phyloP scores from a whole-genome alignment of 345 rosid genomes.

The Sonneratia caseolaris region DNA sequence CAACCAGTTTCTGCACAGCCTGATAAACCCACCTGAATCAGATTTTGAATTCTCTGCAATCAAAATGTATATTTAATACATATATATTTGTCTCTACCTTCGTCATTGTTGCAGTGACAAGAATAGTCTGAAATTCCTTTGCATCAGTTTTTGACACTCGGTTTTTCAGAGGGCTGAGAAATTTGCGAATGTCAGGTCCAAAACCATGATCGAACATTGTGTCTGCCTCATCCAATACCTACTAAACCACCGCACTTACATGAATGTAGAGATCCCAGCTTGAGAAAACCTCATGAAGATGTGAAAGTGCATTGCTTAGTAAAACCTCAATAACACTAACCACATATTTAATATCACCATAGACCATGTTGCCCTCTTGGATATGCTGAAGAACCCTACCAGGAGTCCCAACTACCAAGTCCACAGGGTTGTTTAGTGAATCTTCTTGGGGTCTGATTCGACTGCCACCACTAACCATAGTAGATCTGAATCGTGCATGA shows the following conservation, averaged over 20 bases:
- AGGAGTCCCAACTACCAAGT: conserved; percentile 94
- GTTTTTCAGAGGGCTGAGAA: conserved; percentile 69
- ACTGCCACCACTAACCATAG: conserved; percentile 88
- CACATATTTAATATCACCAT: conserved; percentile 81
- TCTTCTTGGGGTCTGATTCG: conserved; percentile 85
- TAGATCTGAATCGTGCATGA: conserved; percentile 83
- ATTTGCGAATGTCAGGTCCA: conserved; percentile 91
- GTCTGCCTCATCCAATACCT: conserved; percentile 98
- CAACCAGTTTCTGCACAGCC: conserved; percentile 88
- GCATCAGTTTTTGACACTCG: conserved; percentile 58
- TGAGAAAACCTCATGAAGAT: background rate
- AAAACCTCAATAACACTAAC: conserved; percentile 22
- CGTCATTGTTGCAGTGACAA: conserved; percentile 91
- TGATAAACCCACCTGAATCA: conserved; percentile 14
- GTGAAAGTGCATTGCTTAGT: background rate
- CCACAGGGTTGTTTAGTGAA: conserved; percentile 68
- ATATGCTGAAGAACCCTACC: conserved; percentile 95
- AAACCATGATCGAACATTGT: conserved; percentile 98
- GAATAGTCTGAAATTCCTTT: conserved; percentile 72
- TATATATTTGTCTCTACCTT: conserved; percentile 26
- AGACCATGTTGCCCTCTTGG: conserved; percentile 85
- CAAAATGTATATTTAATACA: background rate
- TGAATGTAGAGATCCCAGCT: conserved; percentile 2
- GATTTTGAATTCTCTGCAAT: background rate
- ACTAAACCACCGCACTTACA: conserved; percentile 18